These are phyloP conservation scores for Lactarius sanguifluus DNA, from an alignment of 768 basidiomycete genomes.

Conservation along the genomic window DNA sequence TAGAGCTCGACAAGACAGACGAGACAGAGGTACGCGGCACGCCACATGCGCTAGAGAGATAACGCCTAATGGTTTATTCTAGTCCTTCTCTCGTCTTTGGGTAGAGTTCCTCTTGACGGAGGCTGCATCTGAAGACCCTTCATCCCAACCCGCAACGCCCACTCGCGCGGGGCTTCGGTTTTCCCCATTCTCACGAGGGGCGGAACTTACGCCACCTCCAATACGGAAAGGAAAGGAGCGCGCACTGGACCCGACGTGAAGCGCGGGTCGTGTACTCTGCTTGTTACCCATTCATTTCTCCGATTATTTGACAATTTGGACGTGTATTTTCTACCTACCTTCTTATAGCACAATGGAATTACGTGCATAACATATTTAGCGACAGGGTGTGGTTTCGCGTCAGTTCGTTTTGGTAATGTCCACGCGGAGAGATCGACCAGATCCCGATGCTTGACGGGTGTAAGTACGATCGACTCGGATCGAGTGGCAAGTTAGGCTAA, in stretches of 20 bases:
- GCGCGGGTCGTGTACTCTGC: not conserved
- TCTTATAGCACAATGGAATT: constrained; percentile 2
- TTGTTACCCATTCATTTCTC: constrained; percentile 3
- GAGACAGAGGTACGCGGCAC: constrained; percentile 68
- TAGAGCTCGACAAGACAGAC: constrained; percentile 75
- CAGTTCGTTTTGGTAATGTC: not conserved
- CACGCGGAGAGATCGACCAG: not conserved
- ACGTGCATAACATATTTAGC: not conserved
- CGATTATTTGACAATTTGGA: constrained; percentile 16
- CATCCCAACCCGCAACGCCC: constrained; percentile 25
- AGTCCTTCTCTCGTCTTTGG: constrained; percentile 98
- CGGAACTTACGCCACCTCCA: constrained; percentile 44
- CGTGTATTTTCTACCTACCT: constrained; percentile 16
- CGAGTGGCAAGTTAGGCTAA: not conserved
- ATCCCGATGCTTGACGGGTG: not conserved
- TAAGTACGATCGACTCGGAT: not conserved
- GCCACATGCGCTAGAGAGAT: not conserved
- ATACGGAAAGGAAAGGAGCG: constrained; percentile 50
- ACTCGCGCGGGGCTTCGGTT: constrained; percentile 18
- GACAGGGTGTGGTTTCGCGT: not conserved
- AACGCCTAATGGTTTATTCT: constrained; percentile 4
- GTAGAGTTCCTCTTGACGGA: constrained; percentile 98
- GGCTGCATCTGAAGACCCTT: constrained; percentile 51
- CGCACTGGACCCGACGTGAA: constrained; percentile 32
- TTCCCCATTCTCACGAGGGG: constrained; percentile 38